Evolutionary conservation across 2,329 filamentous ascomycete genomes (phyloP).

Genomic region (Clonostachys rosea): DNA sequence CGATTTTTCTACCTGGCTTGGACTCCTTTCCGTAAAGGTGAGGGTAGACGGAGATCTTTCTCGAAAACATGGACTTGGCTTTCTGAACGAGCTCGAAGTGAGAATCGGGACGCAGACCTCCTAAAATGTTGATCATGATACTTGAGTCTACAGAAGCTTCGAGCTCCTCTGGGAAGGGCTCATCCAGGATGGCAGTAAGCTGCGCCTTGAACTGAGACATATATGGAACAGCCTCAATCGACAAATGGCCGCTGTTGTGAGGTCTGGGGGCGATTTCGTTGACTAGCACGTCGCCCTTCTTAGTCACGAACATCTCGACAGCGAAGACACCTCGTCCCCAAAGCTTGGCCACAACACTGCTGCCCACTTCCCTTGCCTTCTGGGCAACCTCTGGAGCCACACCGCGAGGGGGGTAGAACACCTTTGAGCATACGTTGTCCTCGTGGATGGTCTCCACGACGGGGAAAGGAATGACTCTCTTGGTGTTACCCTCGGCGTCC

Average conservation of each 20-base stretch:
- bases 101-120: slow-evolving; percentile 60
- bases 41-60: slow-evolving; percentile 50
- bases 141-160: slow-evolving; percentile 53
- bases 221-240: slow-evolving; percentile 83
- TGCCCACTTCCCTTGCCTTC: slow-evolving; percentile 71
- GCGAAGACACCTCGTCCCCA: slow-evolving; percentile 91
- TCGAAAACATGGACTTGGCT: slow-evolving; percentile 34
- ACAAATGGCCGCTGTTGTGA: slow-evolving; percentile 94
- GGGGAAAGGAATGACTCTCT: slow-evolving; percentile 66
- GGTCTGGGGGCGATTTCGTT: slow-evolving; percentile 61
- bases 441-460: slow-evolving; percentile 94
- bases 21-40: slow-evolving; percentile 92
- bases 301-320: slow-evolving; percentile 85
- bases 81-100: slow-evolving; percentile 48
- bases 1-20: slow-evolving; percentile 88
- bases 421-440: slow-evolving; percentile 90
- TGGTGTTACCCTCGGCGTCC: slow-evolving; percentile 48
- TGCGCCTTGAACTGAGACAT: slow-evolving; percentile 91
- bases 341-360: slow-evolving; percentile 73
- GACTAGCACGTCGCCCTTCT: slow-evolving; percentile 57
- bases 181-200: slow-evolving; percentile 74
- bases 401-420: slow-evolving; percentile 77
- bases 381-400: slow-evolving; percentile 57
- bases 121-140: slow-evolving; percentile 81
- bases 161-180: slow-evolving; percentile 48